Evolutionary conservation across 2,329 filamentous ascomycete species (phyloP), one percentile per base, ranked within the genome.

Genomic region (Nothopassalora personata): DNA sequence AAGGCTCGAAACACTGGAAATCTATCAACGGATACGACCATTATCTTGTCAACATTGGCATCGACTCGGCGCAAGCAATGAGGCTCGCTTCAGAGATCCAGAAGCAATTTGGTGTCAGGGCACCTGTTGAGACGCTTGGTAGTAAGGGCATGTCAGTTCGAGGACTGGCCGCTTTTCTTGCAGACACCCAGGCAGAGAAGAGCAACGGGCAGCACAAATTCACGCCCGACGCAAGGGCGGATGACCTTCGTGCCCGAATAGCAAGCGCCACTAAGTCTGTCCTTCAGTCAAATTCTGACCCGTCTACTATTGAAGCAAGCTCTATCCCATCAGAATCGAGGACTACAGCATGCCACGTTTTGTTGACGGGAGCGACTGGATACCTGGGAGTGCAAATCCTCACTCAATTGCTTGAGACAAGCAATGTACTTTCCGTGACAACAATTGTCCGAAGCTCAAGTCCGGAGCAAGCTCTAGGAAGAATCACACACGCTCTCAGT

Each of bases 61-160:
- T 56, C 45, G 28, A 51, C 30, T 56, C 54, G 33, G 54, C 54
- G 30, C 54, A 56, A 33, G 15, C 45, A 10, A 56, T 56, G 54
- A 31, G 46, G 39, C 54, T 56, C 30, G 54, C 31, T 23, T 48
- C 54, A 4, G 10, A 23, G 54, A 51, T 56, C 15, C 54, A 13
- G 15, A 15, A 36, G 30, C n/a, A 23, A 18, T 53, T 33, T 23
- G 50, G 50, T 11, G 19, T 6, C 27, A 9, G 8, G 19, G 50
- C 34, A 2, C 31, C n/a, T 18, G 50, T 53, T 4, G 50, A 53
- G 30, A 19, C 34, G 31, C 50, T 53, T 11, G n/a, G 11, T 6
- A 7, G 23, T 23, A 27, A 4, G 15, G 50, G 34, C 10, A 53
- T 53, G 50, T 33, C 50, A 13, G 13, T 53, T 18, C 27, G 50